A percentile compares a stretch with the other conserved stretches of the same genome.
phyloP scores from a whole-genome alignment of 2,329 filamentous ascomycete species.

The Lasiodiplodia gonubiensis region DNA sequence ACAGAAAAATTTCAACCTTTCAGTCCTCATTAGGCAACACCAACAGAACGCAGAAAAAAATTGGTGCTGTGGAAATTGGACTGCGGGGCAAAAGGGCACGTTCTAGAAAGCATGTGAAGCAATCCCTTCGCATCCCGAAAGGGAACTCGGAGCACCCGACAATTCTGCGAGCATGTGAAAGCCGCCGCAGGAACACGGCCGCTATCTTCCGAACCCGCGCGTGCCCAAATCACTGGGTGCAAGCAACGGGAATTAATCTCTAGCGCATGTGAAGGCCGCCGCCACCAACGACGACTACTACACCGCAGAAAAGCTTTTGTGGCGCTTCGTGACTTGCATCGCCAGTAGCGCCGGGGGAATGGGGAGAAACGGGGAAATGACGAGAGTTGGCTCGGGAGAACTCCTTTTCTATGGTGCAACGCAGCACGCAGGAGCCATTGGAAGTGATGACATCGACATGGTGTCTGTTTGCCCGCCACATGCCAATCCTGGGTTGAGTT shows the following conservation, averaged over 20 bases:
- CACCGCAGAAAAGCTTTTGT: background rate
- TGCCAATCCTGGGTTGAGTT: too few species aligned
- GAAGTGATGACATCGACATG: background rate
- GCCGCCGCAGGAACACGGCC: background rate
- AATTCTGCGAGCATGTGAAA: background rate
- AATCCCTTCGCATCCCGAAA: too few species aligned
- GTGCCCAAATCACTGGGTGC: background rate
- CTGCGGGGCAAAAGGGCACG: too few species aligned
- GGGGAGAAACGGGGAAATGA: conserved; percentile 21
- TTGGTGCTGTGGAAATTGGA: too few species aligned
- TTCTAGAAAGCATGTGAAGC: too few species aligned
- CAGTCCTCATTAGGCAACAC: too few species aligned
- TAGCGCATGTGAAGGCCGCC: background rate
- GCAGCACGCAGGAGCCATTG: background rate
- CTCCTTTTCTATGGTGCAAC: background rate
- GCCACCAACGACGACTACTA: background rate
- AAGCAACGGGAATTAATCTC: background rate
- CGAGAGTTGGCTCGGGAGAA: background rate
- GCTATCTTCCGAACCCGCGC: conserved; percentile 1
- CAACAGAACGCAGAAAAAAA: too few species aligned
- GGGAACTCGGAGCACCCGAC: background rate
- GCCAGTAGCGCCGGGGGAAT: conserved; percentile 11
- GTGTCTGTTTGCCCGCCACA: background rate
- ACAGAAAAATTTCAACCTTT: too few species aligned
- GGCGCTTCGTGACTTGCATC: background rate